Evolutionary conservation across 2,329 filamentous ascomycete species (phyloP).

Genomic region (Ceratocystis huliohia): DNA sequence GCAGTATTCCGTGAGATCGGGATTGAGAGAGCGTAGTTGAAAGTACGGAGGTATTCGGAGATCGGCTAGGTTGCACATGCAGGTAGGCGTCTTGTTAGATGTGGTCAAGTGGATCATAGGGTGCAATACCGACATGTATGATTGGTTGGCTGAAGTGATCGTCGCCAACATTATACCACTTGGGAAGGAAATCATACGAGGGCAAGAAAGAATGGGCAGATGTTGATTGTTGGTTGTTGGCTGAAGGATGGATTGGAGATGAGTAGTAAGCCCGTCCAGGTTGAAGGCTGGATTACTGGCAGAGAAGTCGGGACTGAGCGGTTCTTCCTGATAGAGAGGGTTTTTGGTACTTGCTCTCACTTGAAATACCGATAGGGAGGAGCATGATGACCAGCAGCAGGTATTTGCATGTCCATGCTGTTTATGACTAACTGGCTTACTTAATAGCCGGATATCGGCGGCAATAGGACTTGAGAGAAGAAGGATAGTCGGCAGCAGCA

Average conservation of each 20-base stretch:
- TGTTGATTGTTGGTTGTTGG: neutral
- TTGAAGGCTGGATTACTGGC: neutral
- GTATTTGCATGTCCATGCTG: neutral
- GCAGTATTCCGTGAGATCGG: neutral
- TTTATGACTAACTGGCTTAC: neutral
- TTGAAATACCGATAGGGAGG: neutral
- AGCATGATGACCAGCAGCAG: neutral
- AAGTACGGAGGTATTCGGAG: neutral
- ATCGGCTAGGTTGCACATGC: neutral
- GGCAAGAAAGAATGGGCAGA: slow-evolving; percentile 2
- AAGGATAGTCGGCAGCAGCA: too few relatives aligned
- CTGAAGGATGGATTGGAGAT: neutral
- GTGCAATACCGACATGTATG: neutral
- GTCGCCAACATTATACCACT: neutral
- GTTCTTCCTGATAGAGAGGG: too few relatives aligned
- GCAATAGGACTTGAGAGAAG: too few relatives aligned
- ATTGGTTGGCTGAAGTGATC: neutral
- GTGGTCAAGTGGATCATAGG: neutral
- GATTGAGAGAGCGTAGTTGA: neutral
- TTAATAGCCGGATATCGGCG: too few relatives aligned
- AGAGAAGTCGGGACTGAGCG: neutral
- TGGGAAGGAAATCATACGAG: slow-evolving; percentile 1
- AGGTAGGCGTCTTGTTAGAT: neutral
- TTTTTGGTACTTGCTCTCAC: too few relatives aligned
- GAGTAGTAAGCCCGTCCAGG: neutral